Evolutionary conservation across 108 stramenopile genomes (phyloP).

Genomic region (Conticribra guillardii): DNA sequence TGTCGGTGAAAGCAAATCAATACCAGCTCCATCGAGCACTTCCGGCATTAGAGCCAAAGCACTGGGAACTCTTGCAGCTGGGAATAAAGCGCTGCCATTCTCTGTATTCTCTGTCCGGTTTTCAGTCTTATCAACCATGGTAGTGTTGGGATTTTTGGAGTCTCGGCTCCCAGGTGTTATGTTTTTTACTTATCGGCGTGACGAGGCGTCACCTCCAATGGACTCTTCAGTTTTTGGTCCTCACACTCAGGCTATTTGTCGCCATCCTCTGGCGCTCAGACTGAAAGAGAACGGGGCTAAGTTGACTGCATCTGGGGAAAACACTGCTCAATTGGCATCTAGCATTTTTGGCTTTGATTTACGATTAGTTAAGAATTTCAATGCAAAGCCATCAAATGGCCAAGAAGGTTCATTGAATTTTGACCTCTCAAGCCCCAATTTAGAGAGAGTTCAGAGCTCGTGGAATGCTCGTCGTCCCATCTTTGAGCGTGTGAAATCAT

Average conservation of each 20-base stretch:
- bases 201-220: slow-evolving; percentile 74
- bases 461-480: slow-evolving; percentile 81
- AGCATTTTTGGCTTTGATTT: slow-evolving; percentile 82
- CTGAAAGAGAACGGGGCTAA: slow-evolving; percentile 59
- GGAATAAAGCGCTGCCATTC: slow-evolving; percentile 52
- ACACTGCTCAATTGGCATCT: slow-evolving; percentile 45
- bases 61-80: slow-evolving; percentile 18
- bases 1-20: slow-evolving; percentile 58
- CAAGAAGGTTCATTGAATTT: slow-evolving; percentile 66
- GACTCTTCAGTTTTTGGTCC: slow-evolving; percentile 80
- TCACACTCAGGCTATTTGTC: slow-evolving; percentile 58
- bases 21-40: slow-evolving; percentile 21
- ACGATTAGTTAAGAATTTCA: slow-evolving; percentile 74
- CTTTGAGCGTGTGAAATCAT: slow-evolving; percentile 69
- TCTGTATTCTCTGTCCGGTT: slow-evolving; percentile 72
- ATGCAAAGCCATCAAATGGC: slow-evolving; percentile 58
- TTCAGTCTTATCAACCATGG: slow-evolving; percentile 75
- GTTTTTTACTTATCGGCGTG: slow-evolving; percentile 72
- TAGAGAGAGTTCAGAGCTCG: slow-evolving; percentile 70
- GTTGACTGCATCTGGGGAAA: slow-evolving; percentile 30
- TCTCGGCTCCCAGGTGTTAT: slow-evolving; percentile 76
- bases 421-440: slow-evolving; percentile 55
- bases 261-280: slow-evolving; percentile 77
- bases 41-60: slow-evolving; percentile 34
- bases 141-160: slow-evolving; percentile 82